Conservation (phyloP, 768 basidiomycete species). For the Chiua virens region DNA sequence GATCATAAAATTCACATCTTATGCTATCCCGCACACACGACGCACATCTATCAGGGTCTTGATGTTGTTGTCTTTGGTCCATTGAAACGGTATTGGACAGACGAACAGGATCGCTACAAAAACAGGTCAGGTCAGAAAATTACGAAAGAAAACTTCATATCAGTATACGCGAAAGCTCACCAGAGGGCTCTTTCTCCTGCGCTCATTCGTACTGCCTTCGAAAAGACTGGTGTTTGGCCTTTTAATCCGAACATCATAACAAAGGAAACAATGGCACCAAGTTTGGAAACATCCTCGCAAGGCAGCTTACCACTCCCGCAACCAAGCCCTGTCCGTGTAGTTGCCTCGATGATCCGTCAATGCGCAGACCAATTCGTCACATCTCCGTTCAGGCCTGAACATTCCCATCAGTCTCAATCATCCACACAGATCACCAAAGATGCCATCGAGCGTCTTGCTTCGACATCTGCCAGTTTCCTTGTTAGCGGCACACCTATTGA, state of each 20-base stretch:
- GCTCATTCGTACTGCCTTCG: not conserved
- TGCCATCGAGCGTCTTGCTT: not conserved
- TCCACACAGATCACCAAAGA: not conserved
- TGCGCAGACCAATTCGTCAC: not conserved
- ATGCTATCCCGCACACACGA: conserved; percentile 38
- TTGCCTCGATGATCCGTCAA: not conserved
- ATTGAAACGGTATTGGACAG: conserved; percentile 32
- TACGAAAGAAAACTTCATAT: conserved; percentile 12
- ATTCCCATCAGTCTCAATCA: too few relatives aligned
- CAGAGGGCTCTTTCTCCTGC: not conserved
- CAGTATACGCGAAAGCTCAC: not conserved
- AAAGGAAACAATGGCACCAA: not conserved
- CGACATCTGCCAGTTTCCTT: conserved; percentile 10
- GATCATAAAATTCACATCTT: conserved; percentile 39
- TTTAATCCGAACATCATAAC: not conserved
- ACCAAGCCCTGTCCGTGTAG: not conserved
- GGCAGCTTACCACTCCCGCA: not conserved
- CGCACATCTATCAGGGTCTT: conserved; percentile 38
- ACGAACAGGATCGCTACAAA: conserved; percentile 16
- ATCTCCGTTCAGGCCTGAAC: too few relatives aligned
- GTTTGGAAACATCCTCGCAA: not conserved
- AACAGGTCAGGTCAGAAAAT: not conserved
- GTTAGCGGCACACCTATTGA: conserved; percentile 2
- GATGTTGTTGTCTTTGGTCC: conserved; percentile 38
- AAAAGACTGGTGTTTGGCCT: not conserved